These are phyloP conservation scores for Poa pratensis DNA, from an alignment of 176 grass and related monocot genomes.

Conservation along the genomic window DNA sequence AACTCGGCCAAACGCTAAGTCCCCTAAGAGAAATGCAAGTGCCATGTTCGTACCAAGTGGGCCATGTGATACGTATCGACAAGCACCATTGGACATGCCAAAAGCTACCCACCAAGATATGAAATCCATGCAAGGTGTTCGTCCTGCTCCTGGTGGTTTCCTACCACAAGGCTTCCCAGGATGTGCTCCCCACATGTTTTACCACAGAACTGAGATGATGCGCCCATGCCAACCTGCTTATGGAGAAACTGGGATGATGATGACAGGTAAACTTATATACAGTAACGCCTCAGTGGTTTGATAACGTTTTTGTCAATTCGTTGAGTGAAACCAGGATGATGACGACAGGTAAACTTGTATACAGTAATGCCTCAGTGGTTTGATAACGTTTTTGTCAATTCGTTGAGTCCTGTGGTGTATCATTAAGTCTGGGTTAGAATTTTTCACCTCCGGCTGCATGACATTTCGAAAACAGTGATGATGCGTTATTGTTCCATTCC, in stretches of 20 bases:
- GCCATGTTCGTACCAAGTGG: slow-evolving; percentile 3
- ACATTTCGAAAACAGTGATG: neutral
- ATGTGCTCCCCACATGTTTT: slow-evolving; percentile 39
- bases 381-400: neutral
- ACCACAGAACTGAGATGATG: slow-evolving; percentile 45
- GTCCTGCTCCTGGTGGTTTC: slow-evolving; percentile 7
- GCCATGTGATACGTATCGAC: neutral
- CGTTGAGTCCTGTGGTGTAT: too few species aligned
- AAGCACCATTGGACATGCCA: slow-evolving; percentile 17
- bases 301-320: neutral
- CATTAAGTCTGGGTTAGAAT: too few species aligned
- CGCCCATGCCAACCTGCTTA: slow-evolving; percentile 46
- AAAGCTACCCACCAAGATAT: slow-evolving; percentile 45
- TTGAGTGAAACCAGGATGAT: slow-evolving; percentile 21
- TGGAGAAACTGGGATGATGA: slow-evolving; percentile 38
- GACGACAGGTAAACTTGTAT: slow-evolving; percentile 44
- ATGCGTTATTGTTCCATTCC: neutral
- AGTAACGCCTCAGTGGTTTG: neutral
- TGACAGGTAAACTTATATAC: slow-evolving; percentile 43
- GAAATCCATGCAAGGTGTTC: slow-evolving; percentile 16
- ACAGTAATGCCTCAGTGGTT: neutral
- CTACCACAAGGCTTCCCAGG: slow-evolving; percentile 40
- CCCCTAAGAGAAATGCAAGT: neutral
- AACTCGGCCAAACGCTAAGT: neutral
- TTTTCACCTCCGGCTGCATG: neutral